A percentile compares a stretch with the other conserved stretches of the same genome.
Evolutionary conservation across 31 red algal genomes (phyloP).

Genomic region (Porphyra umbilicalis): DNA sequence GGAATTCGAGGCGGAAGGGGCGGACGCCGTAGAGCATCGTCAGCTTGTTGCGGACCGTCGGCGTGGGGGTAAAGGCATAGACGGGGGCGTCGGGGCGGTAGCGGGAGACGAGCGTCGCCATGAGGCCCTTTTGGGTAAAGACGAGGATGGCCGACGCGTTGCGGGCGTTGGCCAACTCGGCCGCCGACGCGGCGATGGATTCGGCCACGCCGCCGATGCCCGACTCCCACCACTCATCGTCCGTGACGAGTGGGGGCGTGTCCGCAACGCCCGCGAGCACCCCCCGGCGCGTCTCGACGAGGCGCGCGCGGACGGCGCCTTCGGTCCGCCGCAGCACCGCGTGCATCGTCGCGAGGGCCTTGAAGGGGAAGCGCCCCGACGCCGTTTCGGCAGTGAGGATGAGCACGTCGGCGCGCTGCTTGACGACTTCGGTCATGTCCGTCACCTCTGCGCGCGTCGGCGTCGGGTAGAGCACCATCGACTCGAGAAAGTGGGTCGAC

Average conservation of each 20-base stretch:
- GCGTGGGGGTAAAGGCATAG: constrained; percentile 90
- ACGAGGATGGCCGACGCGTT: constrained; percentile 81
- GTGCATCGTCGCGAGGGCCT: constrained; percentile 84
- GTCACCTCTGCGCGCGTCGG: constrained; percentile 97
- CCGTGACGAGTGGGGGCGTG: constrained; percentile 44
- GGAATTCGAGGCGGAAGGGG: constrained; percentile 79
- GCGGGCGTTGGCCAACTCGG: constrained; percentile 69
- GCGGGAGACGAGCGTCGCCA: constrained; percentile 79
- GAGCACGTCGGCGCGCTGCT: constrained; percentile 81
- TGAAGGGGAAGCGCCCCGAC: constrained; percentile 90
- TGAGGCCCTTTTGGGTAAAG: constrained; percentile 98
- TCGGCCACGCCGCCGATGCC: constrained; percentile 68
- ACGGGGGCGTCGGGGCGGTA: constrained; percentile 83
- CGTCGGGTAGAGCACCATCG: constrained; percentile 97
- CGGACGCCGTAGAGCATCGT: constrained; percentile 92
- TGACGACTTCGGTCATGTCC: constrained; percentile 91
- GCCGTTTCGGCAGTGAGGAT: constrained; percentile 97
- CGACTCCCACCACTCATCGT: constrained; percentile 56
- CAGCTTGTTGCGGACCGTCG: constrained; percentile 83
- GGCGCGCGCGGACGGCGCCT: constrained; percentile 13
- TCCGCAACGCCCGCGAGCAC: constrained; percentile 12
- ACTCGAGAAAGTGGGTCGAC: constrained; percentile 95
- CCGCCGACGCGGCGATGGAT: constrained; percentile 64
- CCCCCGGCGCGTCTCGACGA: constrained; percentile 5
- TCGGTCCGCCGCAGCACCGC: constrained; percentile 54